phyloP scores from a whole-genome alignment of 306 rosid species.

The Astragalus membranaceus region DNA sequence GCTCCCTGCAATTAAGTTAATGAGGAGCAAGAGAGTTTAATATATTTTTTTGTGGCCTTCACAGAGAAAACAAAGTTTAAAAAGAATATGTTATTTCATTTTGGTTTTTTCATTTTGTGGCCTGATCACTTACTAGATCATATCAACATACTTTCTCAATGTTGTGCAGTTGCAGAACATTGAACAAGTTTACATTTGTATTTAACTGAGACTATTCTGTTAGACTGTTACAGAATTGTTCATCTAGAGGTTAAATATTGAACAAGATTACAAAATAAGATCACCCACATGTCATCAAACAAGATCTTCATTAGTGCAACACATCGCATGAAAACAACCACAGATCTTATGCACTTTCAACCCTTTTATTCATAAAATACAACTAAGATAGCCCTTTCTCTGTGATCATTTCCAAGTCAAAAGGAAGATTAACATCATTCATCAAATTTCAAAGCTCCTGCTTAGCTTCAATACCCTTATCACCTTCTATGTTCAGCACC shows the following conservation, averaged over 20 bases:
- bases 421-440: neutral
- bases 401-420: neutral
- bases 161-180: too few relatives aligned
- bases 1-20: neutral
- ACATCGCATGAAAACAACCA: neutral
- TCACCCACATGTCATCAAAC: neutral
- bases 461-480: slow-evolving; percentile 18
- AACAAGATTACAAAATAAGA: neutral
- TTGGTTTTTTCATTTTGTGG: neutral
- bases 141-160: neutral
- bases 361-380: slow-evolving; percentile 18
- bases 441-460: slow-evolving; percentile 40
- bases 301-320: neutral
- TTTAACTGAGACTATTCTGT: neutral
- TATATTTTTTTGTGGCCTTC: neutral
- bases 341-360: neutral
- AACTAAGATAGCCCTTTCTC: neutral
- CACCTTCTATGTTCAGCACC: slow-evolving; percentile 44
- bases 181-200: too few relatives aligned
- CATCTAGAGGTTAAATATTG: neutral
- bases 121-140: neutral
- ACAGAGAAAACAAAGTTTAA: neutral
- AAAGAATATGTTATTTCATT: neutral
- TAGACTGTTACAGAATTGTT: neutral
- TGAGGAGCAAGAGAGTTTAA: neutral